Percentiles rank a stretch among this genome's conserved stretches.
These are phyloP conservation scores for Hypomontagnella submonticulosa DNA, from an alignment of 495 filamentous ascomycete genomes.

Conservation along the genomic window DNA sequence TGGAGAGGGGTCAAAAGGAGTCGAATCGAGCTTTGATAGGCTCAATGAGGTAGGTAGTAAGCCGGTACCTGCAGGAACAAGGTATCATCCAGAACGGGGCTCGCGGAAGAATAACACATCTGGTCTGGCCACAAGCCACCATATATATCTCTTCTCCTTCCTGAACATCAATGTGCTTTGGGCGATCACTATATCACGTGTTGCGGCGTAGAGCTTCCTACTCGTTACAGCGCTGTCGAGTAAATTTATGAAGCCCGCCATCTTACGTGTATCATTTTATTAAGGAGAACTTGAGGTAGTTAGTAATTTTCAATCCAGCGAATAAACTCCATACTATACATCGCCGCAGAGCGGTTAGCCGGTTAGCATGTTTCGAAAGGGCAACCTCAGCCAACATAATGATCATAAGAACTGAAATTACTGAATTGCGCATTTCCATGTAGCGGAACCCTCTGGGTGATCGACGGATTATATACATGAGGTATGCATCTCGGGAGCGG, in stretches of 20 bases:
- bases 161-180: conserved; percentile 11
- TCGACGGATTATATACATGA: not conserved
- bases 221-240: conserved; percentile 2
- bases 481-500: conserved; percentile 14
- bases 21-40: conserved; percentile 22
- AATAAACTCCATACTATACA: conserved; percentile 13
- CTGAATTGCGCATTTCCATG: conserved; percentile 2
- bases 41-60: conserved; percentile 34
- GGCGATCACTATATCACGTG: conserved; percentile 37
- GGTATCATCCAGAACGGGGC: conserved; percentile 31
- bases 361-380: conserved; percentile 10
- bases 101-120: conserved; percentile 28
- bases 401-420: not conserved
- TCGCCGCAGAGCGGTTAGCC: not conserved
- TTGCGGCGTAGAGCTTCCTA: conserved; percentile 27
- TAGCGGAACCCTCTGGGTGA: conserved; percentile 4
- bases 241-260: conserved; percentile 6
- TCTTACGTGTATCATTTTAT: conserved; percentile 21
- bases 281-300: conserved; percentile 6
- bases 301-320: conserved; percentile 4
- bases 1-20: not conserved
- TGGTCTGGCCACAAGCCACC: conserved; percentile 13
- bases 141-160: conserved; percentile 33
- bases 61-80: conserved; percentile 35
- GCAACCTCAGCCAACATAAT: conserved; percentile 8